These are phyloP conservation scores for Metschnikowia colocasiae DNA, from an alignment of 805 yeast genomes.

Conservation along the genomic window DNA sequence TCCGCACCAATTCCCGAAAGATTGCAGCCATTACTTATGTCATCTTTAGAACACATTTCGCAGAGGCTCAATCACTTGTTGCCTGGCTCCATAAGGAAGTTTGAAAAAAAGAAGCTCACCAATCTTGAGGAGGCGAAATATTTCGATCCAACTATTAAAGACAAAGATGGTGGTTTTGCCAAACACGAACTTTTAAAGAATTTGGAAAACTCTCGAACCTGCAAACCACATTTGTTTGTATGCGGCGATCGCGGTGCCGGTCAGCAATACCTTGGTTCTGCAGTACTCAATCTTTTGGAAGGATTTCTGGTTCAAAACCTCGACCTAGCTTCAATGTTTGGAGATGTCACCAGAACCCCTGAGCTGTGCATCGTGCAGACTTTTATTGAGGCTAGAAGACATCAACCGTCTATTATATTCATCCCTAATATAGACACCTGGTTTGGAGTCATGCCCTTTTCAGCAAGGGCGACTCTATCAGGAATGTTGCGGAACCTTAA, in stretches of 20 bases:
- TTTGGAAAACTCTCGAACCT: constrained; percentile 59
- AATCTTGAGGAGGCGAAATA: constrained; percentile 68
- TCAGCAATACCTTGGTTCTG: constrained; percentile 79
- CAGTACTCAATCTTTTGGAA: constrained; percentile 76
- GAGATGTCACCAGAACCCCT: constrained; percentile 76
- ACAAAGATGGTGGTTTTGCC: constrained; percentile 61
- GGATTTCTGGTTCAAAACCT: constrained; percentile 86
- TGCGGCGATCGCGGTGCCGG: constrained; percentile 79
- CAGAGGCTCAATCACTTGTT: constrained; percentile 51
- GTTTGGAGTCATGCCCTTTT: constrained; percentile 60
- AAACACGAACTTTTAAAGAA: constrained; percentile 57
- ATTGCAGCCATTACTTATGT: constrained; percentile 59
- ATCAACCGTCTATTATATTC: constrained; percentile 80
- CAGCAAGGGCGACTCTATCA: constrained; percentile 68
- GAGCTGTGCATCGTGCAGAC: constrained; percentile 82
- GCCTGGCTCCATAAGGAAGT: constrained; percentile 46
- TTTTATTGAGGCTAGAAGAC: constrained; percentile 82
- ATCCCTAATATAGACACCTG: constrained; percentile 82
- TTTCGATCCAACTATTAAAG: constrained; percentile 53
- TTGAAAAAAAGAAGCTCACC: constrained; percentile 43
- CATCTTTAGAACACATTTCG: constrained; percentile 46
- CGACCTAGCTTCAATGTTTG: constrained; percentile 71
- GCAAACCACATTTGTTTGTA: constrained; percentile 75
- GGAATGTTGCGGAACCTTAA: constrained; percentile 65
- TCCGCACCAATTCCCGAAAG: constrained; percentile 78